A percentile compares a stretch with the other conserved stretches of the same genome.
Conservation (phyloP, 805 yeast genomes). For the Schwanniomyces sp. region DNA sequence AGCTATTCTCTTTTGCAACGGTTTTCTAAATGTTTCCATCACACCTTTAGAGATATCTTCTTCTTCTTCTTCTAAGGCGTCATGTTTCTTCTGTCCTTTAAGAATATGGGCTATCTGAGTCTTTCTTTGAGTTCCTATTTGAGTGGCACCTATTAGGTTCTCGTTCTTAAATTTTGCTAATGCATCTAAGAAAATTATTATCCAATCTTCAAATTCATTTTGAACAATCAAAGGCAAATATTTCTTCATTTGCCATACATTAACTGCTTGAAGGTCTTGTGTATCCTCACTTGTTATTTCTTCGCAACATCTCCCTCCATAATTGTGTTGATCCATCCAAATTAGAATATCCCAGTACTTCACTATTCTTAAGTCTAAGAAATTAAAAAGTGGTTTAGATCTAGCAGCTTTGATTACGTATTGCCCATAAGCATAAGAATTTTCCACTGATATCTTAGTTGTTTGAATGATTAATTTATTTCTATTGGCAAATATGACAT, state of each 20-base stretch:
- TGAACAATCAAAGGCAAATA: constrained; percentile 75
- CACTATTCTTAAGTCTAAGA: constrained; percentile 68
- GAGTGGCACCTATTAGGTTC: constrained; percentile 34
- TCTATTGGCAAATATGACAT: constrained; percentile 76
- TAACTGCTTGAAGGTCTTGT: constrained; percentile 49
- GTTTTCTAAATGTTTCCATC: constrained; percentile 52
- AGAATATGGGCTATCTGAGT: constrained; percentile 66
- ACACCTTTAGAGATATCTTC: constrained; percentile 42
- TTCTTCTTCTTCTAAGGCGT: constrained; percentile 31
- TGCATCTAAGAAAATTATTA: constrained; percentile 70
- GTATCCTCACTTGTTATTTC: constrained; percentile 44
- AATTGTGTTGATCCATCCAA: constrained; percentile 94
- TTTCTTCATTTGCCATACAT: constrained; percentile 76
- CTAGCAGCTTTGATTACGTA: constrained; percentile 76
- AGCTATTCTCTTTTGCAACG: constrained; percentile 64
- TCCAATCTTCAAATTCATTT: constrained; percentile 87
- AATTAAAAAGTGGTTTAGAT: constrained; percentile 78
- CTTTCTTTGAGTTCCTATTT: constrained; percentile 53
- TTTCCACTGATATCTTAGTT: constrained; percentile 73
- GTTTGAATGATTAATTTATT: constrained; percentile 75
- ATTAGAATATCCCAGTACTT: constrained; percentile 90
- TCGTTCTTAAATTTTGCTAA: constrained; percentile 56
- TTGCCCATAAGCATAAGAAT: constrained; percentile 88
- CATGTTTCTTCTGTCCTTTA: constrained; percentile 40
- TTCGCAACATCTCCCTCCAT: constrained; percentile 65